phyloP scores from a whole-genome alignment of 306 rosid genomes.

The Clitoria ternatea region DNA sequence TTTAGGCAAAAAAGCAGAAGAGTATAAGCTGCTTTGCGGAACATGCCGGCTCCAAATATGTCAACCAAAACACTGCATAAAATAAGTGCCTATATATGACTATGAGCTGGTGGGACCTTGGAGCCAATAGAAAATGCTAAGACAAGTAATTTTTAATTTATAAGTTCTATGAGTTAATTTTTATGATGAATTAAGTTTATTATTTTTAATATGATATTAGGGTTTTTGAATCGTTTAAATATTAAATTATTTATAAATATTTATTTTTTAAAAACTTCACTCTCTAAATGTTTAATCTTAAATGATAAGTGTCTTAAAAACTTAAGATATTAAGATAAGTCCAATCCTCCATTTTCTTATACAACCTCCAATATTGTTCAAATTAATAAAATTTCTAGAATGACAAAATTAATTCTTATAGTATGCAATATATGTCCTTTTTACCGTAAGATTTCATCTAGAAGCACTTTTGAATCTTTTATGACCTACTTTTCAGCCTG shows the following conservation, averaged over 20 bases:
- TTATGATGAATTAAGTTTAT: too few species aligned
- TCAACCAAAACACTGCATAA: slow-evolving; percentile 7
- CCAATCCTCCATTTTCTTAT: too few species aligned
- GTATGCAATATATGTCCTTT: neutral
- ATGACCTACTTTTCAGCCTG: slow-evolving; percentile 18
- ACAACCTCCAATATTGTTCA: slow-evolving; percentile 25
- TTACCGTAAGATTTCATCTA: slow-evolving; percentile 19
- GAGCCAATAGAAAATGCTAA: too few species aligned
- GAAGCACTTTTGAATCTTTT: neutral
- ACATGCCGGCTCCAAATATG: slow-evolving; percentile 24
- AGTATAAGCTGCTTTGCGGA: neutral
- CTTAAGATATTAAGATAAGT: too few species aligned
- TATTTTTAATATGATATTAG: too few species aligned
- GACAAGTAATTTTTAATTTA: too few species aligned
- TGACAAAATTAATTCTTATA: neutral
- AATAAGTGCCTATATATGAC: neutral
- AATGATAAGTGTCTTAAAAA: too few species aligned
- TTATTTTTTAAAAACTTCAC: too few species aligned
- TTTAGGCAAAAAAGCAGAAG: neutral
- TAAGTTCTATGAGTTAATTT: too few species aligned
- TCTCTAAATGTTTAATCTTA: too few species aligned
- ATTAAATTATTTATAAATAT: too few species aligned
- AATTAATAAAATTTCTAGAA: neutral
- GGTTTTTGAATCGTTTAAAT: too few species aligned
- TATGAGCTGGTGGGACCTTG: neutral